Evolutionary conservation across 2,329 filamentous ascomycete species (phyloP).

Genomic region (Penicillium rolfsii): DNA sequence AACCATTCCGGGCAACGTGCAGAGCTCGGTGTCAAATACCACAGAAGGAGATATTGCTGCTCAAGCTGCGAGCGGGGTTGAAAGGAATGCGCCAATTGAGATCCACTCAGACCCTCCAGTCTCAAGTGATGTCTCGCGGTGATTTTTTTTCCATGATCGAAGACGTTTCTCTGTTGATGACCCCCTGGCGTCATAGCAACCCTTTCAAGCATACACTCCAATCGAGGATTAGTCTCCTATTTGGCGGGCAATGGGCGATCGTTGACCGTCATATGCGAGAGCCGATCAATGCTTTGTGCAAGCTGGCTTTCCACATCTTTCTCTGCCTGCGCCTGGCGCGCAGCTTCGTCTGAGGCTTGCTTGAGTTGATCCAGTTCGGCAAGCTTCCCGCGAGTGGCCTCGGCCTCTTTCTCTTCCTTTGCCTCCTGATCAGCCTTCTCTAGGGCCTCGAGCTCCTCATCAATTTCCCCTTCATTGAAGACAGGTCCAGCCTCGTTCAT

Average conservation of each 20-base stretch:
- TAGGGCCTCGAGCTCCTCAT: conserved; percentile 81
- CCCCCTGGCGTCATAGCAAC: background rate
- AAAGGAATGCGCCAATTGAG: conserved; percentile 9
- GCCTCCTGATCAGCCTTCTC: conserved; percentile 61
- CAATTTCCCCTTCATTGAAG: conserved; percentile 81
- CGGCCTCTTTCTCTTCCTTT: conserved; percentile 54
- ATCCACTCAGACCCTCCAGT: conserved; percentile 2
- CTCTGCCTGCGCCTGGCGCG: conserved; percentile 34
- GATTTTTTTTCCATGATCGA: conserved; percentile 2
- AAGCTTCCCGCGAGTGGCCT: conserved; percentile 53
- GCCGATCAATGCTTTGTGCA: conserved; percentile 44
- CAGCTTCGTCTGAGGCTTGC: conserved; percentile 47
- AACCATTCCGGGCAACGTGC: conserved; percentile 31
- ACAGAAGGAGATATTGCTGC: background rate
- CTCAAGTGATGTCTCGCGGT: conserved; percentile 14
- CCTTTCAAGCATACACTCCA: background rate
- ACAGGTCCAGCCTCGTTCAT: conserved; percentile 65
- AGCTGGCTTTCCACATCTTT: conserved; percentile 38
- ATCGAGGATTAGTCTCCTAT: conserved; percentile 3
- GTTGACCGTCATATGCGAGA: conserved; percentile 48
- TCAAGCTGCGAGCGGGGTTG: conserved; percentile 7
- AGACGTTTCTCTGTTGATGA: background rate
- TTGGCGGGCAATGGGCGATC: conserved; percentile 35
- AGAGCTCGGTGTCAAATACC: conserved; percentile 1
- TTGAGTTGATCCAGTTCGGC: conserved; percentile 52